Base-by-base conservation (phyloP, 805 yeast species). In the Nakazawaea peltata region DNA sequence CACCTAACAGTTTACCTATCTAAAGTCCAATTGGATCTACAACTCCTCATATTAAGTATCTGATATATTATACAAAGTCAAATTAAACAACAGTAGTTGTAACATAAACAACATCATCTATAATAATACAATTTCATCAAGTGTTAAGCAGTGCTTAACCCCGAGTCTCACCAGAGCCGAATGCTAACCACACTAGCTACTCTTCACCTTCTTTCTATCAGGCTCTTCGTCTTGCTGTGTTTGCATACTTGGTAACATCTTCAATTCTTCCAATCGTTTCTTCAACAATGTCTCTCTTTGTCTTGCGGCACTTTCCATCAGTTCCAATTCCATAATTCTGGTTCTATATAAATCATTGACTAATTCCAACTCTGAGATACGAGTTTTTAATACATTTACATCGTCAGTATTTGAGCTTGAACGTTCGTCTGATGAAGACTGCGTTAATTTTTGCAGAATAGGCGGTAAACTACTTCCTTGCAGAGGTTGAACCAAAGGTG, bases 281-380 rank as follows among this genome's bases (percentile, higher is more conserved):
- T 66, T 61, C 60, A 71, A 58, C 12, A 71, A 55, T 26, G 48
- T 50, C 44, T 71, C 77, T 36, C 77, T 56, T 37, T 68, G 61
- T 41, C 74, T 64, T 0, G 74, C 68, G 5, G 76, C 77, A 39
- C 59, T 65, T 48, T 73, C 79, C 70, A 67, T 62, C 15, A 75
- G 76, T 58, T 90, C 96, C 44, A 90, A 65, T 51, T 90, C 95
- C 54, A 71, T 65, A 29, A 90, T 84, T 45, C 94, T 73, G 5
- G 90, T 74, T 46, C 84, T 74, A 62, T 86, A 84, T 40, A 90
- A 61, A 52, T 88, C 97, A 48, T 87, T 88, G 27, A 90, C 95
- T 28, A 88, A 65, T 54, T 90, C 97, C 42, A 90, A 68, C 54
- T 90, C 97, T 10, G 82, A 74, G 16, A 88, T 84, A 40, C 94